phyloP scores from a whole-genome alignment of 257 asterid genomes.

The Cruciata laevipes region DNA sequence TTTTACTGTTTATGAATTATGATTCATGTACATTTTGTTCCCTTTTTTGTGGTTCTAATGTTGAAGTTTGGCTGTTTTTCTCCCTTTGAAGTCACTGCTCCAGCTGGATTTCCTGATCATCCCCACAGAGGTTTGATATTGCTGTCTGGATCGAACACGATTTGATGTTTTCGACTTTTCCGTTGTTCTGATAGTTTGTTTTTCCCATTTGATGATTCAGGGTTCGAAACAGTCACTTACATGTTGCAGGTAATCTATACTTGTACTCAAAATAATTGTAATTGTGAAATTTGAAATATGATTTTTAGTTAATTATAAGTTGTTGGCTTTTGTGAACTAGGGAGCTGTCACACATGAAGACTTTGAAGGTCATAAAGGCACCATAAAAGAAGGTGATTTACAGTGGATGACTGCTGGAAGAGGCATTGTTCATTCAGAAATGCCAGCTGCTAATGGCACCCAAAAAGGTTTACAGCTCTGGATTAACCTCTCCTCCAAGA shows the following conservation, averaged over 20 bases:
- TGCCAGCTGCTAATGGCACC: constrained; percentile 77
- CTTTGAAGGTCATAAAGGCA: constrained; percentile 81
- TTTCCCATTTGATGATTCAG: constrained; percentile 28
- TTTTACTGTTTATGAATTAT: background rate
- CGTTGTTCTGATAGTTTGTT: background rate
- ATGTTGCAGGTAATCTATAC: constrained; percentile 73
- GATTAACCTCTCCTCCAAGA: constrained; percentile 72
- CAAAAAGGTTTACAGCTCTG: constrained; percentile 77
- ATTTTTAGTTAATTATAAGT: background rate
- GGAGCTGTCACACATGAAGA: constrained; percentile 79
- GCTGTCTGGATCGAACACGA: background rate
- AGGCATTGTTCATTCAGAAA: constrained; percentile 94
- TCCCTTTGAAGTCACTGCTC: constrained; percentile 62
- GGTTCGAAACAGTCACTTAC: constrained; percentile 93
- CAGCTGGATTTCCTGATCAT: constrained; percentile 98
- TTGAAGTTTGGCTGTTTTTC: background rate
- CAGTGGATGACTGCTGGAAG: constrained; percentile 99
- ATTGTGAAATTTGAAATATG: no score
- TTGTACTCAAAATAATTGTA: no score
- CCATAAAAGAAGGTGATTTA: constrained; percentile 68
- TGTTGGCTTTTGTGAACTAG: constrained; percentile 24
- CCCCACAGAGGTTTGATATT: constrained; percentile 83
- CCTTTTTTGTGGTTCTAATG: background rate
- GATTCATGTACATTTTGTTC: no score
- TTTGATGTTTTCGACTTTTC: background rate